Conservation (phyloP, 73 alveolate species). For the Uronychia setigera region DNA sequence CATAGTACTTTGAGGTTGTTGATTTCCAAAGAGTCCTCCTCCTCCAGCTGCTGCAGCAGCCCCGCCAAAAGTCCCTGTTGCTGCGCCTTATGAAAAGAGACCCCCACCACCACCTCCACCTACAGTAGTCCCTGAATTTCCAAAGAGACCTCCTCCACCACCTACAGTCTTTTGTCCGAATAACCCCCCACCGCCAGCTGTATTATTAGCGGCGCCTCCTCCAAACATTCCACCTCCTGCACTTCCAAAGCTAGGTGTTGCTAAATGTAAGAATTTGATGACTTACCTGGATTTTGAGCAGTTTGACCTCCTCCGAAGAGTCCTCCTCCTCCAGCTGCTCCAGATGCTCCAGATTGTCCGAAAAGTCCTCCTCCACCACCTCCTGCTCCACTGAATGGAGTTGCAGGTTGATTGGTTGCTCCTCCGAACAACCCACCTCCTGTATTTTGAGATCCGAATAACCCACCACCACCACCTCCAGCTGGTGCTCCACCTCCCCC, state of each 20-base stretch:
- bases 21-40: neutral
- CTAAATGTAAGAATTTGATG: no score
- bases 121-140: neutral
- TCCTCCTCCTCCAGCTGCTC: slow-evolving; percentile 3
- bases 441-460: neutral
- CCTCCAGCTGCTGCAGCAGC: neutral
- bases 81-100: neutral
- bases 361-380: neutral
- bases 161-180: neutral
- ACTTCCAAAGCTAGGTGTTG: neutral
- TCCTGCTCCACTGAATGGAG: no score
- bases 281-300: no score
- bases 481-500: neutral
- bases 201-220: no score
- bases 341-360: neutral
- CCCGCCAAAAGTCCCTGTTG: neutral
- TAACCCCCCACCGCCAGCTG: neutral
- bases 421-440: neutral
- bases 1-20: neutral
- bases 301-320: neutral
- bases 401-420: no score
- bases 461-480: neutral
- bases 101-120: no score
- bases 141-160: slow-evolving; percentile 1
- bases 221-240: no score